Evolutionary conservation across 2,329 filamentous ascomycete species (phyloP).

Genomic region (Zymoseptoria brevis): DNA sequence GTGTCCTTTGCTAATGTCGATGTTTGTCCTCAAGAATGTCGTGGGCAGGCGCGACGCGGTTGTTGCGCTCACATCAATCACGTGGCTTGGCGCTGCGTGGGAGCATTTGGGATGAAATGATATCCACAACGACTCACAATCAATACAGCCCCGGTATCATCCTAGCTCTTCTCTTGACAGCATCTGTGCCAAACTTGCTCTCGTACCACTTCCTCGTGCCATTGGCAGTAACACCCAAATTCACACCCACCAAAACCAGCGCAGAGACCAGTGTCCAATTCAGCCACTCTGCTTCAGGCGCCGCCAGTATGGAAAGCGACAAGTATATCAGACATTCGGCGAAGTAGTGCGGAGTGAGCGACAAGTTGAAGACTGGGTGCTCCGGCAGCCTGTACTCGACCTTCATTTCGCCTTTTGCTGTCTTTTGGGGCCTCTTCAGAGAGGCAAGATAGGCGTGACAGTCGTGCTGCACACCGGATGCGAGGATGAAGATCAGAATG

Average conservation of each 20-base stretch:
- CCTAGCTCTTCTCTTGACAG: slow-evolving; percentile 57
- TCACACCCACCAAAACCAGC: slow-evolving; percentile 64
- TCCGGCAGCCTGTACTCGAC: slow-evolving; percentile 73
- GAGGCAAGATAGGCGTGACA: slow-evolving; percentile 41
- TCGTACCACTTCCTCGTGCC: slow-evolving; percentile 74
- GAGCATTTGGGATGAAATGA: neutral
- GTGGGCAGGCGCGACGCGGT: neutral
- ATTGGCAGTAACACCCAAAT: slow-evolving; percentile 72
- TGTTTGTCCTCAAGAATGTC: neutral
- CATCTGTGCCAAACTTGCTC: slow-evolving; percentile 61
- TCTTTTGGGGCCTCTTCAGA: slow-evolving; percentile 23
- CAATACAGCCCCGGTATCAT: slow-evolving; percentile 62
- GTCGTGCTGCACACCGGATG: slow-evolving; percentile 65
- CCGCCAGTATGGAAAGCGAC: slow-evolving; percentile 64
- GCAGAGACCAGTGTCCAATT: slow-evolving; percentile 69
- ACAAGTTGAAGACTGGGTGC: slow-evolving; percentile 59
- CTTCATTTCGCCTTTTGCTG: slow-evolving; percentile 5
- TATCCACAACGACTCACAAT: neutral
- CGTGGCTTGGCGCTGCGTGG: neutral
- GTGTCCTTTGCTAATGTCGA: neutral
- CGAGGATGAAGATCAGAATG: slow-evolving; percentile 57
- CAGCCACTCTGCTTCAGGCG: slow-evolving; percentile 55
- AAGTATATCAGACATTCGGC: slow-evolving; percentile 81
- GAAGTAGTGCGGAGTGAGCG: slow-evolving; percentile 86
- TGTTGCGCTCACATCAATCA: neutral